phyloP scores from a whole-genome alignment of 2,329 filamentous ascomycete genomes.

The Talaromyces sp. region DNA sequence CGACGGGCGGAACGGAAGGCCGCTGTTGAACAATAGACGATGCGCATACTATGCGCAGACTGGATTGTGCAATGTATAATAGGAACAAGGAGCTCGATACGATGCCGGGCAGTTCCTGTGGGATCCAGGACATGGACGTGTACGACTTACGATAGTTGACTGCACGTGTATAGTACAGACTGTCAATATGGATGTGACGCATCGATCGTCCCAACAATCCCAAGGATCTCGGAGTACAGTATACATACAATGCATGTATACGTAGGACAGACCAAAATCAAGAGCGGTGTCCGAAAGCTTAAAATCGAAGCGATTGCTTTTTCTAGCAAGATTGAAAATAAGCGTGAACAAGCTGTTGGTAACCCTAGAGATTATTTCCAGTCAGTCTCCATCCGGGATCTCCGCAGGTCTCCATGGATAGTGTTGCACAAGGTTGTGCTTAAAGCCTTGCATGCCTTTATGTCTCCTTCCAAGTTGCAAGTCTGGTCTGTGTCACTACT shows the following conservation, averaged over 20 bases:
- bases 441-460: no score
- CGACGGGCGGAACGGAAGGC: constrained; percentile 40
- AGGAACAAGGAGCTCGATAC: neutral
- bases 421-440: neutral
- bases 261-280: neutral
- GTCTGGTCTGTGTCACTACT: neutral
- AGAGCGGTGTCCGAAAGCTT: neutral
- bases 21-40: neutral
- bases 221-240: neutral
- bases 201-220: neutral
- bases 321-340: neutral
- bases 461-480: no score
- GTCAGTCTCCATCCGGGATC: neutral
- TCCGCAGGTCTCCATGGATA: neutral
- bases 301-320: neutral
- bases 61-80: neutral
- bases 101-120: neutral
- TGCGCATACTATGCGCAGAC: neutral
- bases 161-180: neutral
- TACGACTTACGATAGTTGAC: neutral
- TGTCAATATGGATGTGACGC: neutral
- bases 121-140: neutral
- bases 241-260: neutral
- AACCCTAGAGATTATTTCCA: constrained; percentile 5
- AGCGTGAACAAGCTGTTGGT: neutral